Evolutionary conservation across 306 rosid species (phyloP), one percentile per base, ranked within the genome.

Genomic region (Inga leiocalycina): DNA sequence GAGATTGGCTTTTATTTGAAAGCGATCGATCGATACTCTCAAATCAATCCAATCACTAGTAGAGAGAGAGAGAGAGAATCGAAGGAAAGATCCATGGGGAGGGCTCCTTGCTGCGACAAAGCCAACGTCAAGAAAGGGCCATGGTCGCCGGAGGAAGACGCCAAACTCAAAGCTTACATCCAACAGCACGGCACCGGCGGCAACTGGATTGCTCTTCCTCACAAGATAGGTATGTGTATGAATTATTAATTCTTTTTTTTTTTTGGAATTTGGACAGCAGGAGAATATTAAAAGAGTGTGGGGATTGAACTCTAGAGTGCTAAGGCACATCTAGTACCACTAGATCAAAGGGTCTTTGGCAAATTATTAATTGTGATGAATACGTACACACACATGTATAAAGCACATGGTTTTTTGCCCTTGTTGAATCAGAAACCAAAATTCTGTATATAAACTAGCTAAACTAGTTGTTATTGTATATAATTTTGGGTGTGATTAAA

Each of bases 91-190:
- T 19, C 69, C 20, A 94, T 94, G 98, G 98, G 96, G 57, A 92
- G 97, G 79, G 96, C 98, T 79, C 98, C 98, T 87, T 94, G 98
- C 84, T 94, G 98, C 78, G 98, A 94, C 93, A 94, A 94, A 83
- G 92, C 94, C 78, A 94, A 87, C 84, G 96, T 92, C 13, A 92
- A 92, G 86, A 92, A 86, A 84, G 96, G 96, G 8, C 96, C 96
- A 17, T 92, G 96, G 96, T 88, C 96, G 17, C 93, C 96, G 13
- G 96, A 92, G 74, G 96, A 92, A 86, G 96, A 92, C 82, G 85
- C 93, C 85, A 90, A 59, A 43, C 96, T 92, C 89, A 92, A 90
- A 80, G 52, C 93, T 85, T 92, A 92, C 85, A 92, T 92, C 73
- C 86, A 92, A 8, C 86, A 87, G 71, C 32, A 86, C 37, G 93